These are phyloP conservation scores for Euphorbia schlechtendalii DNA, from an alignment of 441 rosid genomes.

Conservation along the genomic window DNA sequence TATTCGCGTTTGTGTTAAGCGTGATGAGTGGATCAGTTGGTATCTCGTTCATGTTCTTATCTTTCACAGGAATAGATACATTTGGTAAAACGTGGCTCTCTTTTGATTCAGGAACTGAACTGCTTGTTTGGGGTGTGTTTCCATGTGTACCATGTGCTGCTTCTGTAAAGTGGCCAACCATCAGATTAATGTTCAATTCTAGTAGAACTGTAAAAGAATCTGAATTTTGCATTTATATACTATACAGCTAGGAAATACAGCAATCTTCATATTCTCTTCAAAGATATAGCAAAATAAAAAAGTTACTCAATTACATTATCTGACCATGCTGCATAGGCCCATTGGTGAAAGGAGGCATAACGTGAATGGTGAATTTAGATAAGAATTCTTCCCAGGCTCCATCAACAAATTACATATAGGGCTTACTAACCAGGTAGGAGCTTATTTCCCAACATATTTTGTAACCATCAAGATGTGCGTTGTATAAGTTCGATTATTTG, in stretches of 20 bases:
- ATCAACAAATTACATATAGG: not conserved
- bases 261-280: not conserved
- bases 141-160: conserved; percentile 30
- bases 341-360: not conserved
- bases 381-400: not conserved
- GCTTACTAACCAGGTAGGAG: not conserved
- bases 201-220: not conserved
- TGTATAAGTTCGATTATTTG: not conserved
- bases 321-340: not conserved
- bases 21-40: conserved; percentile 17
- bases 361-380: not conserved
- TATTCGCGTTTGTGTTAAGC: conserved; percentile 5
- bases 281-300: not conserved
- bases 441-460: not conserved
- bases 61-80: conserved; percentile 36
- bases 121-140: conserved; percentile 40
- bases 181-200: conserved; percentile 18
- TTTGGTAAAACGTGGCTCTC: conserved; percentile 28
- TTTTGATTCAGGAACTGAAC: conserved; percentile 27
- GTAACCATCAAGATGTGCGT: not conserved
- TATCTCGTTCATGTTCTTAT: conserved; percentile 33
- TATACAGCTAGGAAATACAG: conserved; percentile 18
- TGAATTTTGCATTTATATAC: conserved; percentile 12
- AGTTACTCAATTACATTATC: not conserved
- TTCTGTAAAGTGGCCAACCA: conserved; percentile 43